These are phyloP conservation scores for Yarrowia phangngaensis DNA, from an alignment of 805 yeast genomes.

Conservation along the genomic window DNA sequence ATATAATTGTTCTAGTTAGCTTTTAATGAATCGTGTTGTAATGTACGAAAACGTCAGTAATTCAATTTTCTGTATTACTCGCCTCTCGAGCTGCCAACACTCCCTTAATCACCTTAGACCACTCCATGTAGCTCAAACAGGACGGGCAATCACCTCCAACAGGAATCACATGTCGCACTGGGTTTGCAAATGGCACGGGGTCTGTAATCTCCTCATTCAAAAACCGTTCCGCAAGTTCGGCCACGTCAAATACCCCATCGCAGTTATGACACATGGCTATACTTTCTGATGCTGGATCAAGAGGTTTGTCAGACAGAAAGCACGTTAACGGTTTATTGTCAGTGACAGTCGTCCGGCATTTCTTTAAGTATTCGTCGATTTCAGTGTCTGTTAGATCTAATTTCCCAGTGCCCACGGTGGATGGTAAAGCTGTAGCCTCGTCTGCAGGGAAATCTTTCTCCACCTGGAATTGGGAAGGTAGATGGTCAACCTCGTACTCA, in stretches of 20 bases:
- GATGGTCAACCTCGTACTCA: slow-evolving; percentile 30
- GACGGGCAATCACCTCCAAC: slow-evolving; percentile 13
- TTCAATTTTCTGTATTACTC: not conserved
- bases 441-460: slow-evolving; percentile 25
- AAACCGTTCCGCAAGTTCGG: slow-evolving; percentile 1
- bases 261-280: slow-evolving; percentile 12
- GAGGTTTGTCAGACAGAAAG: slow-evolving; percentile 1
- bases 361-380: not conserved
- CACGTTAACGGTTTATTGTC: slow-evolving; percentile 2
- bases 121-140: slow-evolving; percentile 2
- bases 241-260: slow-evolving; percentile 8
- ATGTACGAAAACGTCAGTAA: not conserved
- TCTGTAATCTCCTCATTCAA: slow-evolving; percentile 6
- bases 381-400: slow-evolving; percentile 30
- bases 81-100: not conserved
- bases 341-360: not conserved
- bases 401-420: slow-evolving; percentile 12
- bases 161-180: slow-evolving; percentile 1
- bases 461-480: slow-evolving; percentile 26
- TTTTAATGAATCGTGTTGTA: too few species aligned
- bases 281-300: not conserved
- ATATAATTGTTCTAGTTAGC: too few species aligned
- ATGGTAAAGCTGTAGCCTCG: slow-evolving; percentile 5
- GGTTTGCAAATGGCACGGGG: not conserved
- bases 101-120: slow-evolving; percentile 16